Evolutionary conservation across 306 rosid genomes (phyloP).

Genomic region (Cucumis sativus): Cucumber_9930_V3 NC_026656.2:12365001-12365500

Average conservation of each 20-base stretch:
- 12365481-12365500: slow-evolving; percentile 19
- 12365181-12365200: neutral
- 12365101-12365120: neutral
- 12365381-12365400: neutral
- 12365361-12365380: neutral
- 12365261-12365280: neutral
- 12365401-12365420: slow-evolving; percentile 29
- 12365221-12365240: neutral
- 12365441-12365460: slow-evolving; percentile 23
- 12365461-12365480: slow-evolving; percentile 31
- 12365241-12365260: neutral
- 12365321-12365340: neutral
- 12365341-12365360: neutral
- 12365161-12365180: neutral
- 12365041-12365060: neutral
- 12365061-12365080: neutral
- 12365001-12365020: neutral
- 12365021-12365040: neutral
- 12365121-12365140: neutral
- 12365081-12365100: neutral
- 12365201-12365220: neutral
- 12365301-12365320: neutral
- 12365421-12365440: slow-evolving; percentile 23
- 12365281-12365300: neutral
- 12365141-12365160: neutral